Conservation (phyloP, 768 basidiomycete genomes). For the Leccinellum luteum region DNA sequence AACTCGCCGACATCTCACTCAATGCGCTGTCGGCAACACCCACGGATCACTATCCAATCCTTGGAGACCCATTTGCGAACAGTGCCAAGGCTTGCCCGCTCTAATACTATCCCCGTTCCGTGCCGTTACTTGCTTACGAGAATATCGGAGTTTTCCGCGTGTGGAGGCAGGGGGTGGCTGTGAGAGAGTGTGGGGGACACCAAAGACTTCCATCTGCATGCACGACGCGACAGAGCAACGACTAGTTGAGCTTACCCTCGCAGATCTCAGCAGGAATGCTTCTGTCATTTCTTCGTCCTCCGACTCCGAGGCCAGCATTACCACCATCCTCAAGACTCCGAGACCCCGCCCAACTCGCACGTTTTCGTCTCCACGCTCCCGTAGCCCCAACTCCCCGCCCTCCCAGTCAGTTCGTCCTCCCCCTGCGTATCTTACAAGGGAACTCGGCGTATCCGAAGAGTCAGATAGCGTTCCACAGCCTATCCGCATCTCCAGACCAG, state of each 20-base stretch:
- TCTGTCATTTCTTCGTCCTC: conserved; percentile 72
- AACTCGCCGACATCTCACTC: no score
- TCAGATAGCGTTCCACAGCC: conserved; percentile 20
- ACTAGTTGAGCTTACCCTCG: conserved; percentile 38
- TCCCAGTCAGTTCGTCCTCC: conserved; percentile 36
- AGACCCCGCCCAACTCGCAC: conserved; percentile 57
- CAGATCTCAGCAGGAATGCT: conserved; percentile 71
- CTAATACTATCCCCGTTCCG: no score
- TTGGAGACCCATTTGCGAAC: no score
- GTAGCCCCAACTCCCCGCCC: conserved; percentile 47
- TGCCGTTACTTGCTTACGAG: no score
- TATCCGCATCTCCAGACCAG: background rate
- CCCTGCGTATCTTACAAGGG: conserved; percentile 58
- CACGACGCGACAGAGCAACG: background rate
- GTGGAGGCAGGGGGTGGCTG: no score
- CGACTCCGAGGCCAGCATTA: conserved; percentile 47
- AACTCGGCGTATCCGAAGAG: conserved; percentile 44
- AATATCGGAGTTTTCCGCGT: no score
- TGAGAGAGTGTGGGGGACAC: no score
- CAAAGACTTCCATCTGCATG: background rate
- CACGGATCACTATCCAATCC: no score
- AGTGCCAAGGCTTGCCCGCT: no score
- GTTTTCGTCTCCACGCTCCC: conserved; percentile 61
- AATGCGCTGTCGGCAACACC: no score
- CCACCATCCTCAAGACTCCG: conserved; percentile 40